Evolutionary conservation across 2,329 filamentous ascomycete genomes (phyloP), one percentile per base, ranked within the genome.

Genomic region (Claviceps capensis): DNA sequence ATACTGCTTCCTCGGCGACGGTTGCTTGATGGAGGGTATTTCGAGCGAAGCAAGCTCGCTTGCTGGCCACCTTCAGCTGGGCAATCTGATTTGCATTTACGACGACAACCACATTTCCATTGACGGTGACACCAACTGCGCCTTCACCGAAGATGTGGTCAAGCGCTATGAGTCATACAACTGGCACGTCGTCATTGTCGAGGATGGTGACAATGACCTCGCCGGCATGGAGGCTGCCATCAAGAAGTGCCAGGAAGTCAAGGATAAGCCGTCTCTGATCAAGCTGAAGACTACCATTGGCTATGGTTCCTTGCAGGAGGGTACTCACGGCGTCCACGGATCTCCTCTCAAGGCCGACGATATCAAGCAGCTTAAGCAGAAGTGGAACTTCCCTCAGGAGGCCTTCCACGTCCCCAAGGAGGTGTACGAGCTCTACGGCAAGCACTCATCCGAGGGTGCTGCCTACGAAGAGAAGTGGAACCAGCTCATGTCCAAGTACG

Each of bases 41-140:
- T 88, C 93, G 60, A 81, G 82, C 67, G 93, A 98, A 78, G 91
- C 93, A 64, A 88, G 79, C 62, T 95, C 89, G 55, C 79, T 89
- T 61, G 93, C 93, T 61, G 93, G 93, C 67, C 93, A 98, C 77
- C 80, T 97, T 71, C 86, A 97, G 80, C 83, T 98, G 59, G 93
- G 91, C 68, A 98, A 97, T 80, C 78, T 98, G 66, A 97, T 97
- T 72, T 83, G 81, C 72, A 80, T 98, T 73, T 98, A 91, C 72
- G 93, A 98, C 68, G 93, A 98, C 79, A 98, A 98, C 82, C 86
- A 95, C 72, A 97, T 98, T 67, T 95, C 79, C 63, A 83, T 83
- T 67, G 93, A 98, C 67, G 93, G 93, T 72, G 86, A 95, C 78
- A 97, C 86, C 74, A 93, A 93, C 75, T 83, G 81, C 66, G 85